These are phyloP conservation scores for Metarhizium anisopliae DNA, from an alignment of 2,329 filamentous ascomycete genomes.

Conservation along the genomic window DNA sequence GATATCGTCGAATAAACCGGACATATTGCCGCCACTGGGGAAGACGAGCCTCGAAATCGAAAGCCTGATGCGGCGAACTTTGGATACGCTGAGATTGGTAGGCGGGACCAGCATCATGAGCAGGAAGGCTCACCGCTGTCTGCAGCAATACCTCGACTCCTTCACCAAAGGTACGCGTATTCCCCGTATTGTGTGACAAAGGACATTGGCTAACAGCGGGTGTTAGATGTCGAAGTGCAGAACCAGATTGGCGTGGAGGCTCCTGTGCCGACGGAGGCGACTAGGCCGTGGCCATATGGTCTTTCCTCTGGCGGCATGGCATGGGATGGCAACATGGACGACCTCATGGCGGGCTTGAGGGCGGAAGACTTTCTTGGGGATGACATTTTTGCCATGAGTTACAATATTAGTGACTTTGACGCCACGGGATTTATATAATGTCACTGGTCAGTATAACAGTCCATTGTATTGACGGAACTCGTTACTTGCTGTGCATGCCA, in stretches of 20 bases:
- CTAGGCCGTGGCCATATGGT: neutral
- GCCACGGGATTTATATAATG: conserved; percentile 10
- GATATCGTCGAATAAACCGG: conserved; percentile 8
- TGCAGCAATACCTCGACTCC: conserved; percentile 11
- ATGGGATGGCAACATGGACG: conserved; percentile 5
- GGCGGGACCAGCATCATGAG: conserved; percentile 15
- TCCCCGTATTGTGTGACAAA: neutral
- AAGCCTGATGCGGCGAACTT: conserved; percentile 5
- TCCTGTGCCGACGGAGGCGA: neutral
- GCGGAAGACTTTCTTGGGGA: conserved; percentile 5
- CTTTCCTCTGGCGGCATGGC: neutral
- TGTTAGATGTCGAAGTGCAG: neutral
- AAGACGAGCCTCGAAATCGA: conserved; percentile 9
- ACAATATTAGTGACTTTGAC: conserved; percentile 12
- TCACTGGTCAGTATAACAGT: neutral
- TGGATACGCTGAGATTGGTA: conserved; percentile 10
- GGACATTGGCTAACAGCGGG: neutral
- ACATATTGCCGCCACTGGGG: conserved; percentile 4
- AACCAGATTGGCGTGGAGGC: neutral
- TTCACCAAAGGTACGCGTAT: conserved; percentile 2
- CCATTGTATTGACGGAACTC: too few species aligned
- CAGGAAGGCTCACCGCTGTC: conserved; percentile 14
- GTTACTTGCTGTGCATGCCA: neutral
- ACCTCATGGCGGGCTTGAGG: conserved; percentile 8
- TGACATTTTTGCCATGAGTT: conserved; percentile 8